A percentile compares a stretch with the other conserved stretches of the same genome.
Conservation (phyloP, 1,139 yeast genomes). For the Kurtzmaniella quercitrusa region DNA sequence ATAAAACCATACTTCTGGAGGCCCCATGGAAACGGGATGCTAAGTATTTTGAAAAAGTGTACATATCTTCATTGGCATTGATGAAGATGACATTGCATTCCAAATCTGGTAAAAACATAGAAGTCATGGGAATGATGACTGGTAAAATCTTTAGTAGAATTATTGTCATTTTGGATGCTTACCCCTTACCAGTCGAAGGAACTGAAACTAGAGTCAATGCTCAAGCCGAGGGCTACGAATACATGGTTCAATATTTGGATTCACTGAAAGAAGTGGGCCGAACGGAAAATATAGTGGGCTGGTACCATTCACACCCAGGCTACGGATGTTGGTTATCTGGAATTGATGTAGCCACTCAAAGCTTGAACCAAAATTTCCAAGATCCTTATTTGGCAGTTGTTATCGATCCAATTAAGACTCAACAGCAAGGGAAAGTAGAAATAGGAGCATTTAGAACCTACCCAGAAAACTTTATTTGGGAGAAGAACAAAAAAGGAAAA, state of each 20-base stretch:
- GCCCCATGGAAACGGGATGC: conserved; percentile 45
- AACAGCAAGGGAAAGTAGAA: conserved; percentile 63
- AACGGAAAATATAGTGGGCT: conserved; percentile 70
- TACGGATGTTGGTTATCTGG: conserved; percentile 94
- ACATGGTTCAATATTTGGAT: conserved; percentile 80
- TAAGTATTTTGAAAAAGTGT: conserved; percentile 60
- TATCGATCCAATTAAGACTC: conserved; percentile 75
- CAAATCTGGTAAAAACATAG: conserved; percentile 80
- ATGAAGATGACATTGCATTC: conserved; percentile 83
- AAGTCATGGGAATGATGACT: conserved; percentile 91
- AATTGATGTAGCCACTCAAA: conserved; percentile 85
- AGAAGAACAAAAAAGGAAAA: conserved; percentile 4
- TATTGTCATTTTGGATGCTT: conserved; percentile 76
- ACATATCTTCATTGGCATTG: conserved; percentile 71
- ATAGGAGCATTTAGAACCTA: conserved; percentile 90
- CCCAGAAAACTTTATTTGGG: conserved; percentile 37
- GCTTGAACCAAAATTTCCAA: conserved; percentile 78
- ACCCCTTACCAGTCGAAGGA: conserved; percentile 89
- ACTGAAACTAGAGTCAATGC: conserved; percentile 96
- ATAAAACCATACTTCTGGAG: conserved; percentile 11
- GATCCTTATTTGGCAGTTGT: conserved; percentile 91
- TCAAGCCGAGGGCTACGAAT: conserved; percentile 89
- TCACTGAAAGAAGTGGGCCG: conserved; percentile 52
- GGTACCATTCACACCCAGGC: conserved; percentile 98
- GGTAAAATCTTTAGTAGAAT: conserved; percentile 61